Conservation (phyloP, 2,329 filamentous ascomycete species). For the Curvularia spicifera region DNA sequence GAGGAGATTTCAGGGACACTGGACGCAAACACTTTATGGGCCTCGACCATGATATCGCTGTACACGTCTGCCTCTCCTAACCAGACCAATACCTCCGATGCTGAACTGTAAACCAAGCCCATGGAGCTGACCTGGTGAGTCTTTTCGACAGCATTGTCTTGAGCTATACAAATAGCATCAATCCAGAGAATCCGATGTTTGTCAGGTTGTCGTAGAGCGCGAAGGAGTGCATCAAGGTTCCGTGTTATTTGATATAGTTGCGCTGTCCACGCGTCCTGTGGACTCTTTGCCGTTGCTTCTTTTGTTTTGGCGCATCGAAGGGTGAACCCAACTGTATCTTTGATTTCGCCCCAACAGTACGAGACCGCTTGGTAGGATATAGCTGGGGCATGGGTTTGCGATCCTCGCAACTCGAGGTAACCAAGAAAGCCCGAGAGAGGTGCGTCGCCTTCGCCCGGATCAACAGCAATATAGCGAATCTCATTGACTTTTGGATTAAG, state of each 20-base stretch:
- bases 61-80: neutral
- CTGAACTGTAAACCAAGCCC: neutral
- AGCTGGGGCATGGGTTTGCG: neutral
- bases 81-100: neutral
- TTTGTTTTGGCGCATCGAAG: neutral
- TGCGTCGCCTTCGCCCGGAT: neutral
- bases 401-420: neutral
- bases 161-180: conserved; percentile 1
- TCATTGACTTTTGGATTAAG: conserved; percentile 2
- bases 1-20: neutral
- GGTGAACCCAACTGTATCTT: neutral
- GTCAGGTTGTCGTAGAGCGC: neutral
- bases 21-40: neutral
- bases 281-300: neutral
- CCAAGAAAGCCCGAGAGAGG: conserved; percentile 2
- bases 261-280: neutral
- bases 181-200: neutral
- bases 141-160: neutral
- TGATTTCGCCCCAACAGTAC: neutral
- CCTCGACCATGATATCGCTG: neutral
- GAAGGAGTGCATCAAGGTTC: neutral
- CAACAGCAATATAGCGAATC: neutral
- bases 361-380: conserved; percentile 1
- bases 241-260: conserved; percentile 1
- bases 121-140: conserved; percentile 1